Base-by-base conservation (phyloP, 495 filamentous ascomycete species). In the Xylaria acuta region DNA sequence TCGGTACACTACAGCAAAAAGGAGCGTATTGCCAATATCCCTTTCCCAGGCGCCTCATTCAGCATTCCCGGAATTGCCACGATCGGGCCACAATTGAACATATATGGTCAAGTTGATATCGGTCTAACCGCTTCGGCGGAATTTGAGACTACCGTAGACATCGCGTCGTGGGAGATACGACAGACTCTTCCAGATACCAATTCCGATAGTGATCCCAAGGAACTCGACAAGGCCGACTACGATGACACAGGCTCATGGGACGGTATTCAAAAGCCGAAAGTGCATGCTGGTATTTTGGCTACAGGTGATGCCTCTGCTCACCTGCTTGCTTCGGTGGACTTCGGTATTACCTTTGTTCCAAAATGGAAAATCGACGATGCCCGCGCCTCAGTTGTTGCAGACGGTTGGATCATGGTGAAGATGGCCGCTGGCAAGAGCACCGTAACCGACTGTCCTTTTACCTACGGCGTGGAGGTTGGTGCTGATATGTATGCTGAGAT, bases 61-160 rank as follows among this genome's bases (percentile, higher is more conserved):
- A 32, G 47, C 7, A 76, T 84, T 9, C 82, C 81, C 0, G 80
- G 80, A 0, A 75, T 84, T 34, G 73, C 77, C 0, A 82, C 78
- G 2, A 71, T 84, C n/a, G 81, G 81, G 5, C 81, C 82, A 5
- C 67, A 79, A 14, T 65, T 83, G 54, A 74, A 70, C 12, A 30
- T 84, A 20, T 49, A 73, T 30, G 80, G 72, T 7, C 53, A 59
- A 1, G 36, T 80, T 11, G 69, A 82, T 20, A 74, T 67, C 16
- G 43, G 32, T 0, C 14, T 77, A 27, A 67, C 67, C 11, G 30
- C 79, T 4, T 1, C 18, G 0, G 60, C 6, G 12, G 14, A n/a
- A 14, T 25, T 32, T 59, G 45, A 67, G 66, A 36, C 59, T 11
- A 40, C 16, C 45, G 32, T 73, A 0, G 45, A 64, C 4, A 1